These are phyloP conservation scores for Simplicillium sp. DNA, from an alignment of 2,329 filamentous ascomycete species.

Conservation along the genomic window DNA sequence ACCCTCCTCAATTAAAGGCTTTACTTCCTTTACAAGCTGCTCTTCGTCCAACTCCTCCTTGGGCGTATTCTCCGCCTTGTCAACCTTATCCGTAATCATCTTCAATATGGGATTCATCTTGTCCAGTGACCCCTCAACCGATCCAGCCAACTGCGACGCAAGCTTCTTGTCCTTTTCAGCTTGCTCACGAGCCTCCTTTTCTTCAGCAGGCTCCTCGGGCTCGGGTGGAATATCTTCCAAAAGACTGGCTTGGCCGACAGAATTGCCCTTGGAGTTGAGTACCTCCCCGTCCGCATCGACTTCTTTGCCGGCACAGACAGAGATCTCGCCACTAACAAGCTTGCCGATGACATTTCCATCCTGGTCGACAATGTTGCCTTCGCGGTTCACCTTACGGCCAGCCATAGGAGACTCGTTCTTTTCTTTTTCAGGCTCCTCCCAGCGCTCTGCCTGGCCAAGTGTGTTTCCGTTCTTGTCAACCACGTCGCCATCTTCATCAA, in stretches of 20 bases:
- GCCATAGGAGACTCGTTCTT: constrained; percentile 41
- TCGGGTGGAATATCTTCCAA: constrained; percentile 47
- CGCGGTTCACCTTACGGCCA: constrained; percentile 46
- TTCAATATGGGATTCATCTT: constrained; percentile 58
- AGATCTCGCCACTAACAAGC: constrained; percentile 57
- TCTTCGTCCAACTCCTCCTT: constrained; percentile 89
- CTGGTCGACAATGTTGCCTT: constrained; percentile 49
- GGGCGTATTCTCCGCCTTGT: constrained; percentile 68
- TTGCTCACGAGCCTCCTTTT: constrained; percentile 44
- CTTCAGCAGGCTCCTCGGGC: constrained; percentile 32
- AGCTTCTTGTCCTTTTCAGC: constrained; percentile 64
- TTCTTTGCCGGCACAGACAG: constrained; percentile 56
- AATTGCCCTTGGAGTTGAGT: constrained; percentile 56
- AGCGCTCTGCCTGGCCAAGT: constrained; percentile 49
- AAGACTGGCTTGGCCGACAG: constrained; percentile 58
- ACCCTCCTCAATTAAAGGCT: constrained; percentile 81
- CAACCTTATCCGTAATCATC: constrained; percentile 77
- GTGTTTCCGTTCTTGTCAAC: constrained; percentile 63
- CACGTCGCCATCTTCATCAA: constrained; percentile 77
- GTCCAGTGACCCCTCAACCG: constrained; percentile 71
- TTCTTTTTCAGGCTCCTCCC: constrained; percentile 45
- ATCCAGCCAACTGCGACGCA: constrained; percentile 63
- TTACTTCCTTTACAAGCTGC: constrained; percentile 74
- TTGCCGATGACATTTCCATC: constrained; percentile 55
- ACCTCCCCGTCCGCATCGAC: constrained; percentile 65